Evolutionary conservation across 164 flowering plant species (phyloP).

Genomic region (Cinnamomum chago): DNA sequence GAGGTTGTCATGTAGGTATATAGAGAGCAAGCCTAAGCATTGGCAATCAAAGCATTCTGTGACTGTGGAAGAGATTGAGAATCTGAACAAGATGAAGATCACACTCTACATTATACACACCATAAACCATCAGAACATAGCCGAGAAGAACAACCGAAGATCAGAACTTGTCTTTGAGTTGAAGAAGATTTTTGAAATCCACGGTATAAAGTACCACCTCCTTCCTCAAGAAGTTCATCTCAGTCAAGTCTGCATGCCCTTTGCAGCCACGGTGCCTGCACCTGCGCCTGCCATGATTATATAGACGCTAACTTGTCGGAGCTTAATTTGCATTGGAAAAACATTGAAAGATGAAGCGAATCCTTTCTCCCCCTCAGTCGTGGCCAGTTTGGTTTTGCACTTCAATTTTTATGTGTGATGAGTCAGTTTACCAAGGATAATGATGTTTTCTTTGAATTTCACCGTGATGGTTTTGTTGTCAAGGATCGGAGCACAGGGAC

Average conservation of each 20-base stretch:
- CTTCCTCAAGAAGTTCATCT: slow-evolving; percentile 49
- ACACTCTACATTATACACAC: slow-evolving; percentile 37
- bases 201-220: slow-evolving; percentile 40
- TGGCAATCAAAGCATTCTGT: slow-evolving; percentile 43
- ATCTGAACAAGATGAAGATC: slow-evolving; percentile 46
- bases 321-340: no score
- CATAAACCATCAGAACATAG: slow-evolving; percentile 50
- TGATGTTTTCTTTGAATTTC: no score
- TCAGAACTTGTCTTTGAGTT: slow-evolving; percentile 45
- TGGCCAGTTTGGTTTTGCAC: no score
- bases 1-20: slow-evolving; percentile 27
- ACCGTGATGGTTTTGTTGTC: no score
- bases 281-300: background rate
- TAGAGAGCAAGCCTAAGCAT: slow-evolving; percentile 48
- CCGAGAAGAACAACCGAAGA: slow-evolving; percentile 31
- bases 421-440: no score
- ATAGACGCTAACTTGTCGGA: background rate
- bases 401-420: no score
- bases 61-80: slow-evolving; percentile 44
- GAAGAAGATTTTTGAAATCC: slow-evolving; percentile 40
- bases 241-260: slow-evolving; percentile 8
- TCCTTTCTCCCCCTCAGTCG: no score
- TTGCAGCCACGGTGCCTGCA: background rate
- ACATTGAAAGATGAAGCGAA: no score
- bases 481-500: no score